Base-by-base conservation (phyloP, 164 flowering plant species). In the Annona squamosa region DNA sequence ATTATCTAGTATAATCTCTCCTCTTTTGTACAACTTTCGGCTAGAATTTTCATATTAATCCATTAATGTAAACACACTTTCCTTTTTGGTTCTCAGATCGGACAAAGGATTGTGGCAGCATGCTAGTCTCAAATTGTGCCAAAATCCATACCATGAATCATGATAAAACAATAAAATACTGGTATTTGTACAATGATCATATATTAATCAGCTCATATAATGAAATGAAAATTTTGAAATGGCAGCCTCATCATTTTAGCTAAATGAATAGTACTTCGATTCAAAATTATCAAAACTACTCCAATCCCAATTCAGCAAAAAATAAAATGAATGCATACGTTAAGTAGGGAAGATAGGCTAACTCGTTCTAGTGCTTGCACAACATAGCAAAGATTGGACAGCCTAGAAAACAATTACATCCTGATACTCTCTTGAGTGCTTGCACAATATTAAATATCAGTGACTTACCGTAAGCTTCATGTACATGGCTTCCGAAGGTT, bases 401-500 rank as follows among this genome's bases (percentile, higher is more conserved):
- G 37, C 37, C 37, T 26, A 26, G 37, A 26, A 26, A 26, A 26
- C 37, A 26, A 26, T 26, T 26, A 26, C 37, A 26, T 26, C 37
- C 37, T 26, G 37, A 26, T 26, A 17, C 46, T 18, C 19, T 7
- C 18, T 52, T 13, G 9, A 46, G 9, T 45, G 69, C 62, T 2
- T 46, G 46, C 19, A 71, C 62, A 56, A 2, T 16, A 9, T 19
- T 26, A 48, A 26, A 44, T 18, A 66, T 37, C 17, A 71, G 71
- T 57, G 5, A 71, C 78, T 47, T 83, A 92, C 98, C 75, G 96
- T 94, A 68, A 94, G 90, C 80, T 94, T 94, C 99, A 94, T 94
- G 85, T 94, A 94, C 79, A 94, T 94, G 78, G 99, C 99, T 77
- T 93, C 98, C 52, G 83, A 83, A 69, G 98, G 98, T 75, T 95